Evolutionary conservation across 306 rosid genomes (phyloP), one percentile per base, ranked within the genome.

Genomic region (Fragaria nilgerrensis): DNA sequence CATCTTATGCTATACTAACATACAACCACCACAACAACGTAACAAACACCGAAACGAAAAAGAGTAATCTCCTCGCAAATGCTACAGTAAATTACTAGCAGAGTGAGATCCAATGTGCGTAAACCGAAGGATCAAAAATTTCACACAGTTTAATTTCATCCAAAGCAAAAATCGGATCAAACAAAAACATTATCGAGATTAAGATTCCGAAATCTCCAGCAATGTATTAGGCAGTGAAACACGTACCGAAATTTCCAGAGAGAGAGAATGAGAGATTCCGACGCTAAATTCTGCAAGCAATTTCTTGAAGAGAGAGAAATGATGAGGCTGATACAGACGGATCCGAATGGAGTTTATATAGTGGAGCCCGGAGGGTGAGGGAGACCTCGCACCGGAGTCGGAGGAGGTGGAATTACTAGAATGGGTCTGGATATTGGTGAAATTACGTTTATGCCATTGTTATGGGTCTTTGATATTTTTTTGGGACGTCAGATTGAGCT

Each of bases 211-310:
- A 14, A 11, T 9, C 1, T 36, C 77, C 43, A 74, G 25, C 87
- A 81, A 87, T 82, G 93, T 78, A 59, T 23, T 74, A 89, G 90
- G 89, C 77, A 76, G 17, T 17, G 74, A 80, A 44, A 64, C 68
- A 78, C 79, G 39, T 20, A 77, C 39, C 73, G 32, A 29, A 63
- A 7, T 3, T 45, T 68, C 70, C n/a, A 65, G 55, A 13, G 56
- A 70, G 53, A 68, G 23, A 74, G 0, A 17, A 32, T 32, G 27
- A 5, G 8, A 61, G 73, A 69, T 48, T 69, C 37, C 75, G 43
- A 83, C 41, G 72, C 76, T 3, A 15, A 52, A 67, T 39, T 27
- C 56, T 68, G 11, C 7, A 39, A 55, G 68, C 55, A 52, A 19
- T 34, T 22, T 58, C 20, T 49, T 3, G 55, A 4, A 45, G 79